Evolutionary conservation across 805 yeast species (phyloP), one percentile per base, ranked within the genome.

Genomic region (Groenewaldozyma salmanticensis): DNA sequence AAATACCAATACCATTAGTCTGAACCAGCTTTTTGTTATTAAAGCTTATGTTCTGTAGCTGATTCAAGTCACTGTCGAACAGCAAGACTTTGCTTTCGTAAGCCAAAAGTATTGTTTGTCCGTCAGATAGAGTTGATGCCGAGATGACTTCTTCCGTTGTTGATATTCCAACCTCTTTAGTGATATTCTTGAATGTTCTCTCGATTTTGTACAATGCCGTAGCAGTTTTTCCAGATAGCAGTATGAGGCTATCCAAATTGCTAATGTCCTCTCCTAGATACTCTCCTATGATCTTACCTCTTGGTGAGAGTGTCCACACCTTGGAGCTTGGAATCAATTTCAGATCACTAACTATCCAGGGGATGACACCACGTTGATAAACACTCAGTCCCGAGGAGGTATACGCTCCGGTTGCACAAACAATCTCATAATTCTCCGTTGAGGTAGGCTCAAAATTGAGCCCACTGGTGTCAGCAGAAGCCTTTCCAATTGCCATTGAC

Each of bases 381-480:
- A 80, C 68, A 27, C 79, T 74, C 22, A 88, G 46, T 17, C 72
- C 67, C 9, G 82, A 74, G 4, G 71, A 67, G 1, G 56, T 49
- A 5, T 70, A 77, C 13, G 76, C 67, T 1, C 96, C 95, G 0
- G 81, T 72, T 2, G 85, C 71, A 0, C 81, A 75, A 4, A 85
- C 71, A 2, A 86, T 71, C 4, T 85, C 81, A 15, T 72, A 64
- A 52, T 82, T 92, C 36, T 72, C 67, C 46, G 59, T 65, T 47
- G 77, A 79, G 2, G 94, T 90, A 54, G 82, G 82, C 0, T 73
- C 64, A 21, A 81, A 66, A 35, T 86, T 84, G 42, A 78, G 73
- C 7, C 73, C 64, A 70, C 35, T 64, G 64, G 15, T 75, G 77
- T 0, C 74, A 67, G 0, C 81, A 70, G 21, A 72, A 66, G 54